These are phyloP conservation scores for Picochlorum sp. DNA, from an alignment of 139 green algal species.

Conservation along the genomic window DNA sequence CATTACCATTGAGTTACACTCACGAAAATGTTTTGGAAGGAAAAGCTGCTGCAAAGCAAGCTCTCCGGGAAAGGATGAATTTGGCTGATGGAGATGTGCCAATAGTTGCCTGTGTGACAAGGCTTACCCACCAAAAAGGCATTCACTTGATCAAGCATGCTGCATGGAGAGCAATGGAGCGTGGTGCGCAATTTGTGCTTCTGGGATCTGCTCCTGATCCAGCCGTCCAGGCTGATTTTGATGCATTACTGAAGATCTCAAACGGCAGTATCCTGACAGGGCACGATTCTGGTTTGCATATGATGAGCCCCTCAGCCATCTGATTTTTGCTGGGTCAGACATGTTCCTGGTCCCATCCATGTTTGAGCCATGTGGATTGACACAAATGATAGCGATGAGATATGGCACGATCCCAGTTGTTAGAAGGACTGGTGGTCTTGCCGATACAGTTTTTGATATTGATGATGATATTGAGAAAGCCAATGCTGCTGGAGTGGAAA, in stretches of 20 bases:
- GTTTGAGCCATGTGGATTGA: conserved; percentile 89
- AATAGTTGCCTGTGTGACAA: conserved; percentile 66
- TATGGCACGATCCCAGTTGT: conserved; percentile 83
- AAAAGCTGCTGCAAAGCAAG: conserved; percentile 53
- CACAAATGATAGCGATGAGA: conserved; percentile 97
- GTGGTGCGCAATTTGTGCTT: conserved; percentile 94
- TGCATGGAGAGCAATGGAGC: conserved; percentile 76
- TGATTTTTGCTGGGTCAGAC: conserved; percentile 80
- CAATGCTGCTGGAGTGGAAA: conserved; percentile 47
- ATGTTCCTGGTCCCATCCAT: conserved; percentile 94
- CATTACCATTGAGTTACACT: conserved; percentile 66
- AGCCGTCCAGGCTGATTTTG: conserved; percentile 75
- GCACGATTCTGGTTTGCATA: conserved; percentile 74
- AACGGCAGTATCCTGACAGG: conserved; percentile 63
- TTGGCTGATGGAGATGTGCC: conserved; percentile 58
- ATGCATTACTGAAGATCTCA: conserved; percentile 60
- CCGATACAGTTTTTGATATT: conserved; percentile 69
- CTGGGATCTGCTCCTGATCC: conserved; percentile 87
- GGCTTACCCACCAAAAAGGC: conserved; percentile 89
- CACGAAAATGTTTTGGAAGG: conserved; percentile 35
- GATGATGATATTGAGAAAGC: conserved; percentile 47
- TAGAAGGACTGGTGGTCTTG: conserved; percentile 81
- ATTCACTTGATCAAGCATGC: conserved; percentile 98
- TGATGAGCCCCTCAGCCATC: conserved; percentile 85
- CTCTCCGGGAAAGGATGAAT: conserved; percentile 51